These are phyloP conservation scores for Rhizoclosmatium sp. DNA, from an alignment of 192 early-diverging fungal species.

Conservation along the genomic window DNA sequence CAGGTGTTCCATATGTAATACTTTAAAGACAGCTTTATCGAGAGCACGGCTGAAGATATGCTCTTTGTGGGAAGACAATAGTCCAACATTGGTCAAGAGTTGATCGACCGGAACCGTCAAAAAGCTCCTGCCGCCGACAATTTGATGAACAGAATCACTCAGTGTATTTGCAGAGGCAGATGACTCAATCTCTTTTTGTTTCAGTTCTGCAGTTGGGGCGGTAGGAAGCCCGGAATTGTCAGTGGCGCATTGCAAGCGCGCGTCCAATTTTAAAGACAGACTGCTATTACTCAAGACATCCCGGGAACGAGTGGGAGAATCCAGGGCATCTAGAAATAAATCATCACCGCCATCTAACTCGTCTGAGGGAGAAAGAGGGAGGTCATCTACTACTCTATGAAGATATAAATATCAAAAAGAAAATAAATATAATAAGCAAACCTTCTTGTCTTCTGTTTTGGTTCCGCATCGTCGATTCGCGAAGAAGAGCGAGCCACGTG, in stretches of 20 bases:
- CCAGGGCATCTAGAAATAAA: conserved; percentile 6
- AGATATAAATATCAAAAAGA: too few species aligned
- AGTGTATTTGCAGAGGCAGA: background rate
- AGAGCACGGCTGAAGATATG: background rate
- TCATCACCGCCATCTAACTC: conserved; percentile 15
- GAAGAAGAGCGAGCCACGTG: too few species aligned
- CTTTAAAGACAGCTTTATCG: background rate
- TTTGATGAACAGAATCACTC: background rate
- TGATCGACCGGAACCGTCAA: background rate
- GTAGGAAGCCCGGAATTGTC: background rate
- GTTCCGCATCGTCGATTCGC: too few species aligned
- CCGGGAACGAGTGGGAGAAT: background rate
- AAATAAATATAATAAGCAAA: too few species aligned
- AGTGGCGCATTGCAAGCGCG: background rate
- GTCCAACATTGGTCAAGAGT: background rate
- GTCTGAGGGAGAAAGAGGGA: background rate
- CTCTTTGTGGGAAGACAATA: background rate
- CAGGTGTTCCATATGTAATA: background rate
- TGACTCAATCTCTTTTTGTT: background rate
- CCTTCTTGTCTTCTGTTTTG: too few species aligned
- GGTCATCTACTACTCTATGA: background rate
- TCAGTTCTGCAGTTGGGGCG: background rate
- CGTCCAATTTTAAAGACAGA: background rate
- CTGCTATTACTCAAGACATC: background rate
- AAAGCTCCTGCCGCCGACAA: background rate